phyloP scores from a whole-genome alignment of 495 filamentous ascomycete species.

The Lophiostoma macrostomum region DNA sequence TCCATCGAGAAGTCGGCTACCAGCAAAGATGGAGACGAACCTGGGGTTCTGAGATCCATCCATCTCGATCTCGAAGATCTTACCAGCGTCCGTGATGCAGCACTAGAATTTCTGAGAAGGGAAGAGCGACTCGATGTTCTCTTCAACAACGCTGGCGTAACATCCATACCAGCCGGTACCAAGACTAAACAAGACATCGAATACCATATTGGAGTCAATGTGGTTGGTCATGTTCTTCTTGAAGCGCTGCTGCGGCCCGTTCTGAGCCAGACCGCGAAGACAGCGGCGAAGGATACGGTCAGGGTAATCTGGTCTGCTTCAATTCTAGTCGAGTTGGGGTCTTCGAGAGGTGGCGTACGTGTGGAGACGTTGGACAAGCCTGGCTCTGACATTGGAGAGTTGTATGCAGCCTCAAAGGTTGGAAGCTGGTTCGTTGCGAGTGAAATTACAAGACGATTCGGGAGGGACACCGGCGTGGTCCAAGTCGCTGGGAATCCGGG shows the following conservation, averaged over 20 bases:
- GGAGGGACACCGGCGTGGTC: conserved; percentile 7
- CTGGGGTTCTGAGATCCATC: conserved; percentile 42
- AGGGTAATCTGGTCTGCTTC: conserved; percentile 15
- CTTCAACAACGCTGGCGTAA: conserved; percentile 60
- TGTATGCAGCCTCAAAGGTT: conserved; percentile 8
- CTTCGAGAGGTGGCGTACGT: conserved; percentile 7
- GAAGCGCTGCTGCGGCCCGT: conserved; percentile 14
- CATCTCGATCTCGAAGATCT: conserved; percentile 51
- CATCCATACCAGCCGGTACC: no score
- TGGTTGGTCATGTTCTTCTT: conserved; percentile 12
- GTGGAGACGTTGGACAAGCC: conserved; percentile 9
- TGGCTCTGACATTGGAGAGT: background rate
- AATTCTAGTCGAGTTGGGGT: background rate
- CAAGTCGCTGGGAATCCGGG: conserved; percentile 17
- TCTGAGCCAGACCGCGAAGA: conserved; percentile 2
- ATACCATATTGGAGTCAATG: conserved; percentile 16
- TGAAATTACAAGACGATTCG: conserved; percentile 10
- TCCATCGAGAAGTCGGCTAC: background rate
- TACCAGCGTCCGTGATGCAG: conserved; percentile 48
- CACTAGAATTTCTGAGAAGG: conserved; percentile 40
- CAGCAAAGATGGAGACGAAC: background rate
- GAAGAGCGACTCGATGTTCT: conserved; percentile 52
- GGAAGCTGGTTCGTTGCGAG: conserved; percentile 16
- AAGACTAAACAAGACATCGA: conserved; percentile 21
- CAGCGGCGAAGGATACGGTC: conserved; percentile 3